These are phyloP conservation scores for Botrytis paeoniae DNA, from an alignment of 2,329 filamentous ascomycete genomes.

Conservation along the genomic window DNA sequence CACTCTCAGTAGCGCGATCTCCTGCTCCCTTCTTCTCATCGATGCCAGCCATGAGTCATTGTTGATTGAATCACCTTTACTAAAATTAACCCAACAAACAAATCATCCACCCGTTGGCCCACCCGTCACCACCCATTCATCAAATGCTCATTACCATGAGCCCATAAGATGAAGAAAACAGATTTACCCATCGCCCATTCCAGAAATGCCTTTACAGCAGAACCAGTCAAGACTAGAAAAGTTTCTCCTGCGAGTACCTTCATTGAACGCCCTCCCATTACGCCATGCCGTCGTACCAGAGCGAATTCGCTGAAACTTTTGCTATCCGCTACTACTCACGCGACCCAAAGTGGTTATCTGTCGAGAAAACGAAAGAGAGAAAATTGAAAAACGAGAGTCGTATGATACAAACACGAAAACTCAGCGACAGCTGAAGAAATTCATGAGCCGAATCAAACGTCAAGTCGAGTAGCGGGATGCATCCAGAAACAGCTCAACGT, in stretches of 20 bases:
- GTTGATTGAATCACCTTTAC: conserved; percentile 22
- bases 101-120: neutral
- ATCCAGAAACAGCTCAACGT: conserved; percentile 26
- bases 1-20: conserved; percentile 25
- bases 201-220: conserved; percentile 34
- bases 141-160: conserved; percentile 28
- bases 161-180: conserved; percentile 26
- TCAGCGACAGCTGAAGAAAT: conserved; percentile 26
- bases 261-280: conserved; percentile 31
- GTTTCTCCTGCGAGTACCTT: conserved; percentile 31
- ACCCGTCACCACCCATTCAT: conserved; percentile 23
- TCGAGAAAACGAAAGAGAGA: conserved; percentile 24
- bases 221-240: conserved; percentile 31
- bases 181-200: conserved; percentile 34
- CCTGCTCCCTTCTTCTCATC: conserved; percentile 24
- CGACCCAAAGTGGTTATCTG: conserved; percentile 30
- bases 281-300: conserved; percentile 37
- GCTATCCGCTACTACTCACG: conserved; percentile 33
- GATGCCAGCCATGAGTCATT: neutral
- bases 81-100: conserved; percentile 23
- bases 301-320: conserved; percentile 38
- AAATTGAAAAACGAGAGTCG: conserved; percentile 33
- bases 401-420: conserved; percentile 38
- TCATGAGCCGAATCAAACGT: conserved; percentile 26
- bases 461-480: conserved; percentile 20